Evolutionary conservation across 192 early-diverging fungal genomes (phyloP).

Genomic region (Chytriomyces sp.): DNA sequence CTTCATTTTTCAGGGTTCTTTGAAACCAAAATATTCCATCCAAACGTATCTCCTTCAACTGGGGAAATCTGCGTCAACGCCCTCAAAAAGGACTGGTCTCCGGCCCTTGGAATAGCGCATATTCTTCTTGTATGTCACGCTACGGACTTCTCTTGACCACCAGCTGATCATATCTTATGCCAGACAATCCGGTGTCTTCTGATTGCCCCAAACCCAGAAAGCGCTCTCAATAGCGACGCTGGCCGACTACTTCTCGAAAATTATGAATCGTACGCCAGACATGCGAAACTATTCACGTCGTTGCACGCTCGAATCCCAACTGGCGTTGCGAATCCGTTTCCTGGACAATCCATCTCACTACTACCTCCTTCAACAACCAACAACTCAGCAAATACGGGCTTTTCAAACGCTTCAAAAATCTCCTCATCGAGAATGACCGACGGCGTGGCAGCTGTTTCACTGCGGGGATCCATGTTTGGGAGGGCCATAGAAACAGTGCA

Average conservation of each 20-base stretch:
- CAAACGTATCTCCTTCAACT: slow-evolving; percentile 77
- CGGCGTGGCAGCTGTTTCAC: not conserved
- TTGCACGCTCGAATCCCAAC: slow-evolving; percentile 68
- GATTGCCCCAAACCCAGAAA: slow-evolving; percentile 94
- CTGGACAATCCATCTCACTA: not conserved
- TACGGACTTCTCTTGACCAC: not conserved
- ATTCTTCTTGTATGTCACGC: slow-evolving; percentile 73
- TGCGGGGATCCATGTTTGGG: not conserved
- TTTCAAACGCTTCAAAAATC: not conserved
- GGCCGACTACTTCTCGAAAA: slow-evolving; percentile 86
- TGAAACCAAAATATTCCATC: slow-evolving; percentile 95
- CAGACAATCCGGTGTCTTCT: slow-evolving; percentile 94
- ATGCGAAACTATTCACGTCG: slow-evolving; percentile 76
- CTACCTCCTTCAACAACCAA: not conserved
- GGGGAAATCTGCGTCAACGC: slow-evolving; percentile 97
- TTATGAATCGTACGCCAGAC: slow-evolving; percentile 82
- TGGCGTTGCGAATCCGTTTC: not conserved
- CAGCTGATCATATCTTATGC: too few species aligned
- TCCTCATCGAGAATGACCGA: not conserved
- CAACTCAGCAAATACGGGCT: not conserved
- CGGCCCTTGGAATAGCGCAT: slow-evolving; percentile 79
- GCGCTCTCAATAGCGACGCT: slow-evolving; percentile 94
- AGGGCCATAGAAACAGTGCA: not conserved
- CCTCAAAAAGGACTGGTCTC: slow-evolving; percentile 96
- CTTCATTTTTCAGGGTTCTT: slow-evolving; percentile 65